phyloP scores from a whole-genome alignment of 2,329 filamentous ascomycete species.

The Epichloe elymi region DNA sequence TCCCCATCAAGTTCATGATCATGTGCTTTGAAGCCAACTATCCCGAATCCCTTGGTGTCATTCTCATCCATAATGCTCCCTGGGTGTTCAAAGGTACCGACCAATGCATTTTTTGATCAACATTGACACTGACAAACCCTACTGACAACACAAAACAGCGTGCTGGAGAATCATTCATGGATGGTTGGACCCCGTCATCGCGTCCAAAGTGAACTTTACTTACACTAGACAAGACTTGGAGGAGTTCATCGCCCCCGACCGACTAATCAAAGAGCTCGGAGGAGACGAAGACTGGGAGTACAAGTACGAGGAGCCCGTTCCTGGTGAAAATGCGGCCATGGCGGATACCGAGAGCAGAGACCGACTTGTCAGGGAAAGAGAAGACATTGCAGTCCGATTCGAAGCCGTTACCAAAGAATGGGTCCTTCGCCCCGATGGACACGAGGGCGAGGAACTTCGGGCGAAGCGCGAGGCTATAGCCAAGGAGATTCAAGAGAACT shows the following conservation, averaged over 20 bases:
- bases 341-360: slow-evolving; percentile 29
- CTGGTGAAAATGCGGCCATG: slow-evolving; percentile 46
- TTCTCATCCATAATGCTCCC: slow-evolving; percentile 62
- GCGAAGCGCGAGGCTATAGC: slow-evolving; percentile 33
- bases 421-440: slow-evolving; percentile 27
- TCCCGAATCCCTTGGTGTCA: slow-evolving; percentile 55
- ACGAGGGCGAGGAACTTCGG: slow-evolving; percentile 9
- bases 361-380: slow-evolving; percentile 36
- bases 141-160: slow-evolving; percentile 9
- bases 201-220: slow-evolving; percentile 58
- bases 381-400: slow-evolving; percentile 41
- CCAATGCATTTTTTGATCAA: not conserved
- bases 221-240: slow-evolving; percentile 48
- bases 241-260: slow-evolving; percentile 47
- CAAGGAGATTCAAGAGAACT: slow-evolving; percentile 41
- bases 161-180: slow-evolving; percentile 53
- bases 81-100: slow-evolving; percentile 47
- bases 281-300: slow-evolving; percentile 58
- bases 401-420: slow-evolving; percentile 45
- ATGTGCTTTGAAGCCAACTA: slow-evolving; percentile 70
- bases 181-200: slow-evolving; percentile 65
- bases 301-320: slow-evolving; percentile 45
- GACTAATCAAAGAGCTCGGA: slow-evolving; percentile 42
- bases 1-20: slow-evolving; percentile 66
- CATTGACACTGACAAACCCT: not conserved